These are phyloP conservation scores for Ogataea saltuana DNA, from an alignment of 805 yeast genomes.

Conservation along the genomic window DNA sequence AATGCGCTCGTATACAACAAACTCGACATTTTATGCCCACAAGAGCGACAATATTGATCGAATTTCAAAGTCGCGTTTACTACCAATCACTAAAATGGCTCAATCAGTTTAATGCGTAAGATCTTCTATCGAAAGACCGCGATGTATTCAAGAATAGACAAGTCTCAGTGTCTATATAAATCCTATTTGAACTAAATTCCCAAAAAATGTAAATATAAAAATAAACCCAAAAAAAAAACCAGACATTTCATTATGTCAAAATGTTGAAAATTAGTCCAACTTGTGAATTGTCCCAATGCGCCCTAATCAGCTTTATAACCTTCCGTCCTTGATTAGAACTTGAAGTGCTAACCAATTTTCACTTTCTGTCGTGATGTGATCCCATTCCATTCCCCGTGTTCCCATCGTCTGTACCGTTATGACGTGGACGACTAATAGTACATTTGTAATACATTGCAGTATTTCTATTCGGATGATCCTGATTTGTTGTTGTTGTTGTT, in stretches of 20 bases:
- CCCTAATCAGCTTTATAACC: neutral
- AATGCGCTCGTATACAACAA: no score
- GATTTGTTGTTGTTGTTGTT: conserved; percentile 1
- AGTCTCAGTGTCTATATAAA: neutral
- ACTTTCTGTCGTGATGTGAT: neutral
- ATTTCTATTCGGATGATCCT: neutral
- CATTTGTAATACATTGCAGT: neutral
- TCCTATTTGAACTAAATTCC: neutral
- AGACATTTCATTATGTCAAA: neutral
- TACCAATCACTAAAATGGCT: no score
- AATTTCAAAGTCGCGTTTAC: no score
- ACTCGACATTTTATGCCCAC: no score
- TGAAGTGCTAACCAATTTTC: neutral
- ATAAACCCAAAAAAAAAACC: neutral
- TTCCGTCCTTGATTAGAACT: neutral
- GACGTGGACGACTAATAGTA: conserved; percentile 6
- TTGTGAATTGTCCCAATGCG: neutral
- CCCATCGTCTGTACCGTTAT: no score
- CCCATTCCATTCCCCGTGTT: neutral
- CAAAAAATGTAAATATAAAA: neutral
- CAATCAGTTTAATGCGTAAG: no score
- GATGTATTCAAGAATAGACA: neutral
- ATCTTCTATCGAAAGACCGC: no score
- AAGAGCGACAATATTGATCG: no score
- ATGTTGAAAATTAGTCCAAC: neutral